Evolutionary conservation across 257 asterid genomes (phyloP).

Genomic region (Gardenia jasminoides): DNA sequence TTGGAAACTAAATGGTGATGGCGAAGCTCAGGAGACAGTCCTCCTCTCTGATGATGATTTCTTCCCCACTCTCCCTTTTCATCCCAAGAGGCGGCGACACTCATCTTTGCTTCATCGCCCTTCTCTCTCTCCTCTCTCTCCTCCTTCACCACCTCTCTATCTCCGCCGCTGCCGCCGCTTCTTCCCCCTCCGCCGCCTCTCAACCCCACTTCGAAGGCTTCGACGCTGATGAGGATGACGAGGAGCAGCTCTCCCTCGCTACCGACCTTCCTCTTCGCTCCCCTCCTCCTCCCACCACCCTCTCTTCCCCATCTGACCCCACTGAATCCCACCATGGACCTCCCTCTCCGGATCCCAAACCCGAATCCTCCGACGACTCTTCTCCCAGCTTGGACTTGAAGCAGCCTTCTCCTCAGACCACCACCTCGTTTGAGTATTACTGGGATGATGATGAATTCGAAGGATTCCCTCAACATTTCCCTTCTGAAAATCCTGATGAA

Average conservation of each 20-base stretch:
- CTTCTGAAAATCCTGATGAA: conserved; percentile 30
- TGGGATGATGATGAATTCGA: conserved; percentile 98
- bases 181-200: conserved; percentile 42
- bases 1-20: conserved; percentile 13
- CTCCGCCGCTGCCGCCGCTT: conserved; percentile 45
- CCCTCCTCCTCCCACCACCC: conserved; percentile 60
- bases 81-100: conserved; percentile 49
- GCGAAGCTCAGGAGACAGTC: conserved; percentile 33
- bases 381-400: conserved; percentile 41
- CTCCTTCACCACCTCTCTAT: conserved; percentile 60
- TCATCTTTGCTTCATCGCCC: conserved; percentile 45
- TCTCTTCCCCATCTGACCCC: conserved; percentile 49
- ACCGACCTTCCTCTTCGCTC: conserved; percentile 52
- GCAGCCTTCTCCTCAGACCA: conserved; percentile 24
- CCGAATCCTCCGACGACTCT: background rate
- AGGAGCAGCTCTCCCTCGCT: conserved; percentile 41
- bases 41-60: conserved; percentile 23
- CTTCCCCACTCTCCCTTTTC: conserved; percentile 47
- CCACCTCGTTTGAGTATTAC: conserved; percentile 49
- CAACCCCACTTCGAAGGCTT: conserved; percentile 82
- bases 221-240: conserved; percentile 77
- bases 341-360: conserved; percentile 33
- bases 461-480: conserved; percentile 54
- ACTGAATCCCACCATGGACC: conserved; percentile 69
- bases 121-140: conserved; percentile 57